Evolutionary conservation across 441 rosid genomes (phyloP), one percentile per base, ranked within the genome.

Genomic region (Rhodomyrtus psidioides): DNA sequence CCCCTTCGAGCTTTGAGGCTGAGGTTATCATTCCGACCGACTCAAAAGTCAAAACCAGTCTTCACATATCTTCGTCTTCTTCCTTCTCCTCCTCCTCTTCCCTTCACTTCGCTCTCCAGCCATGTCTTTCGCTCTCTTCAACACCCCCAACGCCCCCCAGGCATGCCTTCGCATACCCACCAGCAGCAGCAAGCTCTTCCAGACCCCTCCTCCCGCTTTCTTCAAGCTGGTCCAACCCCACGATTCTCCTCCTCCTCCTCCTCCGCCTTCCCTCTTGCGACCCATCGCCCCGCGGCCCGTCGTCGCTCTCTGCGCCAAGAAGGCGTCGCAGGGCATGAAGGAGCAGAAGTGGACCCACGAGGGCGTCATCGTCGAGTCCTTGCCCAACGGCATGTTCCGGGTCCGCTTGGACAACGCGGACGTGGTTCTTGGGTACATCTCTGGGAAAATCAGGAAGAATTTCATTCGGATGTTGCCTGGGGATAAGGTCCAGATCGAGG

Each of bases 301-400:
- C 53, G 60, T 65, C 27, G 81, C 84, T 0, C 81, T 59, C 39
- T 86, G 84, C 59, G 58, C 79, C 39, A 86, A 46, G 84, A 86
- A 86, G 84, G 19, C 53, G 76, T 28, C 87, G 58, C 87, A 53
- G 84, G 87, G 84, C 2, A 86, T 86, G 87, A 86, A 86, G 84
- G 87, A 86, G 84, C 87, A 86, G 87, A 86, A 86, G n/a, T 86
- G 87, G 87, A 86, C 84, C 79, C 87, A 86, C 81, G 87, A 96
- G 92, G 99, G 99, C 83, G 91, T 91, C 54, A 89, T 96, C 30
- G 95, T 96, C 0, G 98, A 96, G 86, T 96, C 98, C 58, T 93
- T 96, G 10, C 92, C 99, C 82, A 95, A 95, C 84, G 99, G 96
- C 12, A 96, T 96, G 99, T 96, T 96, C 87, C 89, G 96, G 76